A percentile compares a stretch with the other conserved stretches of the same genome.
Conservation (phyloP, 345 rosid species). For the Salix udensis region DNA sequence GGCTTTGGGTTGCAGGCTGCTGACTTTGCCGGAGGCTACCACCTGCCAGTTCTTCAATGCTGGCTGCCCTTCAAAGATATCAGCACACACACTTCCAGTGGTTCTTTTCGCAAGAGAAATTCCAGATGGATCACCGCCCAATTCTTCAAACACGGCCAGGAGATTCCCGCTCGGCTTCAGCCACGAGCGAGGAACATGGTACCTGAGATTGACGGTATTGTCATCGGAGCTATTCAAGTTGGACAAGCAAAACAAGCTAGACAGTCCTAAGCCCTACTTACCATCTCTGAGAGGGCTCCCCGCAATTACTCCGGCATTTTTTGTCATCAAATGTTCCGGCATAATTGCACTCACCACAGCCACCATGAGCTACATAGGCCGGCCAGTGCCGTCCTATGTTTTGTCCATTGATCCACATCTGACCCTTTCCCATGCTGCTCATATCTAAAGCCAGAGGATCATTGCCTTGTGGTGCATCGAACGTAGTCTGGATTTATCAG, state of each 20-base stretch:
- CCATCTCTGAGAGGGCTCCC: conserved; percentile 25
- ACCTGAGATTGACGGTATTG: conserved; percentile 25
- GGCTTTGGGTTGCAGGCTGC: conserved; percentile 20
- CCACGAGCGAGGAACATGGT: conserved; percentile 50
- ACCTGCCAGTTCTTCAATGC: conserved; percentile 20
- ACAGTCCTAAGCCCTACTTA: not conserved
- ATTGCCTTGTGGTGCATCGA: conserved; percentile 55
- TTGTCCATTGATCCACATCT: conserved; percentile 80
- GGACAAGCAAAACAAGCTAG: not conserved
- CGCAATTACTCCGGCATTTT: conserved; percentile 24
- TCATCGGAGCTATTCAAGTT: not conserved
- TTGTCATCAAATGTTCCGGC: conserved; percentile 24
- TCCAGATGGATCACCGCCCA: conserved; percentile 35
- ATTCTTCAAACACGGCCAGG: conserved; percentile 39
- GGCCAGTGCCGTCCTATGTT: conserved; percentile 76
- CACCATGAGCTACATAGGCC: conserved; percentile 20
- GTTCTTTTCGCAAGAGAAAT: conserved; percentile 33
- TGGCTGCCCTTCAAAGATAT: conserved; percentile 23
- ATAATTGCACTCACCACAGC: conserved; percentile 20
- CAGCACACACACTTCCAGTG: conserved; percentile 29
- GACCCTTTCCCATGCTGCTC: conserved; percentile 44
- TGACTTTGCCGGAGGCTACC: conserved; percentile 4
- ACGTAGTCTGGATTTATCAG: conserved; percentile 47
- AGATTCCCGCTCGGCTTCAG: conserved; percentile 33
- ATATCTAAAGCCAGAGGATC: conserved; percentile 84